These are phyloP conservation scores for Phytophthora multivora DNA, from an alignment of 352 stramenopile species.

Conservation along the genomic window DNA sequence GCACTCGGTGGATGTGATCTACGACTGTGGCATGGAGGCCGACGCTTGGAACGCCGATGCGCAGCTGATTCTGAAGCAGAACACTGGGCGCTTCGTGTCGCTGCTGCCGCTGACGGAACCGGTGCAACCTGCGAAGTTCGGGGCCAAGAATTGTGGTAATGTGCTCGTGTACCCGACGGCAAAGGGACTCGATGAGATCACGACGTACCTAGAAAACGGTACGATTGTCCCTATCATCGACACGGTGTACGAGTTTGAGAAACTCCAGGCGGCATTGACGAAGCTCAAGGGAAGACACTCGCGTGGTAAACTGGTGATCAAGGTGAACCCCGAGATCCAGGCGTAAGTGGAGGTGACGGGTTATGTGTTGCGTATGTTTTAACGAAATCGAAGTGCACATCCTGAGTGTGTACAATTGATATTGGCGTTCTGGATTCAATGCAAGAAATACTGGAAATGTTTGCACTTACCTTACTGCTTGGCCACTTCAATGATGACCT, in stretches of 20 bases:
- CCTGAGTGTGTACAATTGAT: no score
- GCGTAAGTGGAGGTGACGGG: not conserved
- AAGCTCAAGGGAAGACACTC: constrained; percentile 49
- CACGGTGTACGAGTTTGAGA: constrained; percentile 46
- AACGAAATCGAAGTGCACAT: no score
- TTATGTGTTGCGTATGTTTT: no score
- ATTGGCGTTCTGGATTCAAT: no score
- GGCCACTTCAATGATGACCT: constrained; percentile 63
- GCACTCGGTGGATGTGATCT: constrained; percentile 51
- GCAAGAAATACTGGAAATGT: not conserved
- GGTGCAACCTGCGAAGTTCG: constrained; percentile 11
- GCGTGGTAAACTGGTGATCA: constrained; percentile 58
- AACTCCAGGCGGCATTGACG: constrained; percentile 39
- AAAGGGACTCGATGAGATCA: constrained; percentile 20
- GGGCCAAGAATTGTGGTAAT: constrained; percentile 15
- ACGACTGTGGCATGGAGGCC: constrained; percentile 39
- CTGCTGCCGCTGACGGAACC: constrained; percentile 19
- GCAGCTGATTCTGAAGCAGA: constrained; percentile 26
- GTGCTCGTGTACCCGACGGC: constrained; percentile 20
- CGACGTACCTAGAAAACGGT: constrained; percentile 39
- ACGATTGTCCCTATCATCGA: constrained; percentile 36
- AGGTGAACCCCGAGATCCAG: constrained; percentile 20
- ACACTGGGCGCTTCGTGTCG: constrained; percentile 28
- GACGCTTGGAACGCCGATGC: constrained; percentile 35
- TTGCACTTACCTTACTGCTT: constrained; percentile 15